Evolutionary conservation across 176 grass and related monocot genomes (phyloP).

Genomic region (Oryza coarctata): DNA sequence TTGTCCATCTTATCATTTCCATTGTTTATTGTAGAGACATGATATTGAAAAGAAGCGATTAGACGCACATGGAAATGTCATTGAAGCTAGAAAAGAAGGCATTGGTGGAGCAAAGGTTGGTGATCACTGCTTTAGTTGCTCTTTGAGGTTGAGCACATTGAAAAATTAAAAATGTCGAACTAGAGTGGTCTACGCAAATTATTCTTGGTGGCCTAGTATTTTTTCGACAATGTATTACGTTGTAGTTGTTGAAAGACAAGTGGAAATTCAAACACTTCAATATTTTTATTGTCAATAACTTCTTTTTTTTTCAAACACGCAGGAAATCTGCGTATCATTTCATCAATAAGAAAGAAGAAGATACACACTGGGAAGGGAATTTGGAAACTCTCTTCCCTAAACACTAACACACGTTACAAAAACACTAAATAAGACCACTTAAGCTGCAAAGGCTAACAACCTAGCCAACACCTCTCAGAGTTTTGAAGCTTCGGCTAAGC

Average conservation of each 20-base stretch:
- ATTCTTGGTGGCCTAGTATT: not conserved
- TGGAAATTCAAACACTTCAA: not conserved
- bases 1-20: constrained; percentile 12
- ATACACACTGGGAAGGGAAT: no score
- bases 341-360: no score
- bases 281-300: not conserved
- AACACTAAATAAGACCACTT: no score
- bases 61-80: constrained; percentile 66
- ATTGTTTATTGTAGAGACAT: constrained; percentile 68
- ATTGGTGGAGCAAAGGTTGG: constrained; percentile 87
- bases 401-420: no score
- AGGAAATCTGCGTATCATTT: no score
- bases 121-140: constrained; percentile 13
- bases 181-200: not conserved
- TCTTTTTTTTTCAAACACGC: not conserved
- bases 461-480: no score
- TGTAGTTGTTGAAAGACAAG: constrained; percentile 19
- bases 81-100: constrained; percentile 76
- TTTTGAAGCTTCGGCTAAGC: no score
- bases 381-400: no score
- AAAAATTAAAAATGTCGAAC: not conserved
- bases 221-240: not conserved
- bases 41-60: constrained; percentile 80
- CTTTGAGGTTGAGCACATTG: not conserved
- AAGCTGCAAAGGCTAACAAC: no score